phyloP scores from a whole-genome alignment of 805 yeast species.

The Schwanniomyces polymorphus region DNA sequence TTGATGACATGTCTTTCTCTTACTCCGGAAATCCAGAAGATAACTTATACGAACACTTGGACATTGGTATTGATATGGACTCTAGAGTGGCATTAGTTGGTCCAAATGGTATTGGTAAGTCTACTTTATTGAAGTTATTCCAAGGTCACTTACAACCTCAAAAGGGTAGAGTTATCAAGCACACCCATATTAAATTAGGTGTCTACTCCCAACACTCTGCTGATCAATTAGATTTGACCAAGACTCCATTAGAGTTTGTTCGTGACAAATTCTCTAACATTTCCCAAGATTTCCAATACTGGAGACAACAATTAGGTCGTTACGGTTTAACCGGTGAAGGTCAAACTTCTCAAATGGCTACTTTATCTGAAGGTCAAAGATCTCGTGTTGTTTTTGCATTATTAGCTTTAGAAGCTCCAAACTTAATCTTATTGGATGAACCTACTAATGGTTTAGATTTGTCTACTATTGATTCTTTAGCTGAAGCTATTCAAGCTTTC shows the following conservation, averaged over 20 bases:
- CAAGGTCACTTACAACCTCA: constrained; percentile 92
- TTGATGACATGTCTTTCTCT: constrained; percentile 91
- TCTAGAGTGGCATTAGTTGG: constrained; percentile 97
- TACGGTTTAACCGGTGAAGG: constrained; percentile 98
- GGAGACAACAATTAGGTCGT: constrained; percentile 97
- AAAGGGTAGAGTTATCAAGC: constrained; percentile 93
- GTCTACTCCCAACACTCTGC: constrained; percentile 99
- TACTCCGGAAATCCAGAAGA: constrained; percentile 83
- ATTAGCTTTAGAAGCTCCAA: constrained; percentile 92
- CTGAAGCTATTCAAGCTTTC: constrained; percentile 91
- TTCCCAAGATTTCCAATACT: constrained; percentile 97
- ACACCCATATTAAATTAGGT: constrained; percentile 96
- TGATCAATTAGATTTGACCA: constrained; percentile 94
- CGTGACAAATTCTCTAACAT: constrained; percentile 87
- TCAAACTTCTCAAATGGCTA: constrained; percentile 98
- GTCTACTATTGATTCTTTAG: constrained; percentile 96
- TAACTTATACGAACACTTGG: constrained; percentile 84
- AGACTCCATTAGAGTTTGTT: constrained; percentile 93
- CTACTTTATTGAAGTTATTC: constrained; percentile 93
- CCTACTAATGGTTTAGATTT: constrained; percentile 99
- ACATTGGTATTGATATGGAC: constrained; percentile 99
- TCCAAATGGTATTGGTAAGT: constrained; percentile 99
- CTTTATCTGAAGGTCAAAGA: constrained; percentile 98
- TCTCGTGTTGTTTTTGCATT: constrained; percentile 97
- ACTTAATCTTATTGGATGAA: constrained; percentile 93